A percentile compares a stretch with the other conserved stretches of the same genome.
Evolutionary conservation across 306 rosid species (phyloP).

Genomic region (Dryas alaskensis): DNA sequence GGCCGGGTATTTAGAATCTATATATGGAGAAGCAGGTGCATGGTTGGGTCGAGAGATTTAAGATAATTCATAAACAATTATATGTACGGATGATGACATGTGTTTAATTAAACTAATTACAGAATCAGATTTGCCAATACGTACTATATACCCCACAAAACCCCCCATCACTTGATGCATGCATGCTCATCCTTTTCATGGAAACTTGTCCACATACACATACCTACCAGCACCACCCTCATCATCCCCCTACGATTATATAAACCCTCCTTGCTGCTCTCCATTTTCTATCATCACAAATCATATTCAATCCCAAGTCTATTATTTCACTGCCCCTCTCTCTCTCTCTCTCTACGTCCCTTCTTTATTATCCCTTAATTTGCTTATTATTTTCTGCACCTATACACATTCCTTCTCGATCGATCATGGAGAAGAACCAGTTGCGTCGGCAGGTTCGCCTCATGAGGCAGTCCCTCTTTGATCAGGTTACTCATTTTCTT

Average conservation of each 20-base stretch:
- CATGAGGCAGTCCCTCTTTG: slow-evolving; percentile 75
- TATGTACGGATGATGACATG: too few relatives aligned
- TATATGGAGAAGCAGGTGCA: too few relatives aligned
- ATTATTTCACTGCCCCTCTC: slow-evolving; percentile 6
- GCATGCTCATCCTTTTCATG: too few relatives aligned
- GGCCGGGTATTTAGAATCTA: too few relatives aligned
- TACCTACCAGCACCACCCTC: neutral
- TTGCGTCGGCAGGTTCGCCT: slow-evolving; percentile 46
- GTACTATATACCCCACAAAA: too few relatives aligned
- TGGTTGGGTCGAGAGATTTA: too few relatives aligned
- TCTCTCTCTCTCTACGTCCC: neutral
- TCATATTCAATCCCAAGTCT: neutral
- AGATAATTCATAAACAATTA: too few relatives aligned
- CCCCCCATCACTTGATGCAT: too few relatives aligned
- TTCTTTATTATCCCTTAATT: neutral
- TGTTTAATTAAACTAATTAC: too few relatives aligned
- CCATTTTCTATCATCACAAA: slow-evolving; percentile 29
- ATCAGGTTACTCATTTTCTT: slow-evolving; percentile 49
- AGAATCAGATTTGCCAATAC: too few relatives aligned
- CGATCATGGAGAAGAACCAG: slow-evolving; percentile 59
- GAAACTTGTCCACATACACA: too few relatives aligned
- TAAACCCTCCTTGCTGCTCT: slow-evolving; percentile 26
- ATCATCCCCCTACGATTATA: slow-evolving; percentile 4
- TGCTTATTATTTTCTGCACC: too few relatives aligned
- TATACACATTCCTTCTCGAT: neutral